Base-by-base conservation (phyloP, 2,329 filamentous ascomycete species). In the Cryoendolithus antarcticus region DNA sequence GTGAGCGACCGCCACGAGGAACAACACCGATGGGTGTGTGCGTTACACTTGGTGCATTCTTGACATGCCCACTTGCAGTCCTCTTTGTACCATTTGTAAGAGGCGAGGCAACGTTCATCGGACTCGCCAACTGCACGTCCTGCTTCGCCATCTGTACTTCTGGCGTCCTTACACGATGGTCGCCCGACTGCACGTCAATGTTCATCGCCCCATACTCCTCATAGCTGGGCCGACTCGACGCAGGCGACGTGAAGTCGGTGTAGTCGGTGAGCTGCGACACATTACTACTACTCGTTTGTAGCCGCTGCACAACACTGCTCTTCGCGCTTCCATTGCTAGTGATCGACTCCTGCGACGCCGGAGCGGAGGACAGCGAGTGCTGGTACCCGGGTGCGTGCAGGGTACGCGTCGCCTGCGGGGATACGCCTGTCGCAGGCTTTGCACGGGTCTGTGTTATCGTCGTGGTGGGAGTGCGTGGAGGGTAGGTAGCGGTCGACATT, bases 21-120 rank as follows among this genome's bases (percentile, higher is more conserved):
- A 50, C 65, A 43, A 42, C 45, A 39, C 58, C 61, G 39, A 42
- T 42, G 13, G 48, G 48, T 37, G 44, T 53, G 41, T 31, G 44
- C 10, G 47, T 43, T 9, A 64, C 64, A 32, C 46, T 50, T 28
- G 55, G 13, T 67, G 70, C 41, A 70, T 77, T 55, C 62, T 86
- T 93, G 41, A 86, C 69, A 36, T 75, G 67, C 32, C 84, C 86
- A 54, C 82, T 80, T 28, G 83, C 82, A 52, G 76, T 89, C 48
- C 86, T 73, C 63, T 93, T 93, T 45, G 76, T 74, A 11, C 72
- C 69, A 48, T 55, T 69, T 28, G 49, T 55, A n/a, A 48, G 56
- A 32, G 54, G 64, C 42, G 57, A 63, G n/a, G 58, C 56, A n/a
- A 62, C 46, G 37, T 57, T 55, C 58, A 63, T 61, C 42, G 64